phyloP scores from a whole-genome alignment of 1,284 basidiomycete genomes.

The Papiliotrema fonsecae region DNA sequence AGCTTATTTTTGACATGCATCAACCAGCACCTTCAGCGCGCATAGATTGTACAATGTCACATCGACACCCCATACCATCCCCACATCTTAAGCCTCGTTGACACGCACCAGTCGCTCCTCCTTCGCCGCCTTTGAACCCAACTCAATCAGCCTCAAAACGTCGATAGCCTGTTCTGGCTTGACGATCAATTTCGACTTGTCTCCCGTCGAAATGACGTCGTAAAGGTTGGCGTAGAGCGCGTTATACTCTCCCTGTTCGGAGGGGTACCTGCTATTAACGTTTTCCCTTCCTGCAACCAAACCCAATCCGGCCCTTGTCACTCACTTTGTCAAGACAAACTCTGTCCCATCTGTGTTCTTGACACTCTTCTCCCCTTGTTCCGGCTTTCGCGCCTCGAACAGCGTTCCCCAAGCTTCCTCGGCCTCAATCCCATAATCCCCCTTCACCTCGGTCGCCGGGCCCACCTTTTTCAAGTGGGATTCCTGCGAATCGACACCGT shows the following conservation, averaged over 20 bases:
- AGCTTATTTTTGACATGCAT: no score
- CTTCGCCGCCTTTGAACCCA: conserved; percentile 16
- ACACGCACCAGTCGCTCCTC: conserved; percentile 10
- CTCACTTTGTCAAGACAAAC: conserved; percentile 7
- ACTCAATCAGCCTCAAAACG: conserved; percentile 20
- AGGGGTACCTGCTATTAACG: conserved; percentile 1
- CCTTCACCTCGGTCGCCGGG: conserved; percentile 8
- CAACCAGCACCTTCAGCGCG: no score
- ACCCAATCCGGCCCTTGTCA: neutral
- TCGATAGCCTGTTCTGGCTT: conserved; percentile 23
- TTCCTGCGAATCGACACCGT: conserved; percentile 69
- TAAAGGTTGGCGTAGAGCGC: conserved; percentile 16
- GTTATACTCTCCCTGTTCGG: conserved; percentile 11
- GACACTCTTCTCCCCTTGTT: neutral
- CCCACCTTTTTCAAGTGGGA: conserved; percentile 13
- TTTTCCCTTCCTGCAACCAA: neutral
- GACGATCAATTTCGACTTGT: conserved; percentile 14
- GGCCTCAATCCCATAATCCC: conserved; percentile 12
- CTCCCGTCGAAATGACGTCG: conserved; percentile 13
- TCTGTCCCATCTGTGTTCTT: conserved; percentile 1
- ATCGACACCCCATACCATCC: no score
- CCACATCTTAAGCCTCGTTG: neutral
- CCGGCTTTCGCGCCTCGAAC: neutral
- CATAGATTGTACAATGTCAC: no score
- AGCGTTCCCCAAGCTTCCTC: conserved; percentile 18